Evolutionary conservation across 2,329 filamentous ascomycete genomes (phyloP).

Genomic region (Aspergillus eucalypticola): DNA sequence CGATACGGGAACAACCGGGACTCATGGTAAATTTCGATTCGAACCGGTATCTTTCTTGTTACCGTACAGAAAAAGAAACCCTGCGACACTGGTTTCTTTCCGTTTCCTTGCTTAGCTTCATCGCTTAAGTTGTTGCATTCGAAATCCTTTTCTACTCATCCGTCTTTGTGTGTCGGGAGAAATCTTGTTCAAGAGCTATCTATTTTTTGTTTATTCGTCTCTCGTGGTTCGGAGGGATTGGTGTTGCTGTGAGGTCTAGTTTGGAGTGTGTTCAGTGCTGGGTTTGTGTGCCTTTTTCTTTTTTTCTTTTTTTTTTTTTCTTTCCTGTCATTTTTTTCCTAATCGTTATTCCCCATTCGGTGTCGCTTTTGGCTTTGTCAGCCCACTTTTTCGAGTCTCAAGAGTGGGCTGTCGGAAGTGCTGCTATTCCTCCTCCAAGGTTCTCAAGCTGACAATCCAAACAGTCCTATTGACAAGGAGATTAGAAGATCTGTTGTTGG

Average conservation of each 20-base stretch:
- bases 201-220: slow-evolving; percentile 12
- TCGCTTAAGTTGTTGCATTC: slow-evolving; percentile 16
- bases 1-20: slow-evolving; percentile 43
- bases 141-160: slow-evolving; percentile 15
- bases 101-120: slow-evolving; percentile 17
- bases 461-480: slow-evolving; percentile 26
- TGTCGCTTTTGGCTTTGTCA: slow-evolving; percentile 23
- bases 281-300: slow-evolving; percentile 15
- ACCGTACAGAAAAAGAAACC: slow-evolving; percentile 6
- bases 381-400: slow-evolving; percentile 26
- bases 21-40: slow-evolving; percentile 32
- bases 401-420: slow-evolving; percentile 33
- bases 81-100: background rate
- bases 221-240: slow-evolving; percentile 27
- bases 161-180: background rate
- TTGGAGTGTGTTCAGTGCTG: slow-evolving; percentile 6
- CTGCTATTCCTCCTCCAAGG: slow-evolving; percentile 29
- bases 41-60: background rate
- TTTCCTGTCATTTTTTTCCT: slow-evolving; percentile 12
- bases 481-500: slow-evolving; percentile 24
- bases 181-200: background rate
- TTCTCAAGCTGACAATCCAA: slow-evolving; percentile 29
- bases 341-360: slow-evolving; percentile 13
- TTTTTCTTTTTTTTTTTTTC: slow-evolving; percentile 12
- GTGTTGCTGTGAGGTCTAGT: slow-evolving; percentile 24